These are phyloP conservation scores for Boletus vinaceobasis DNA, from an alignment of 768 basidiomycete genomes.

Conservation along the genomic window DNA sequence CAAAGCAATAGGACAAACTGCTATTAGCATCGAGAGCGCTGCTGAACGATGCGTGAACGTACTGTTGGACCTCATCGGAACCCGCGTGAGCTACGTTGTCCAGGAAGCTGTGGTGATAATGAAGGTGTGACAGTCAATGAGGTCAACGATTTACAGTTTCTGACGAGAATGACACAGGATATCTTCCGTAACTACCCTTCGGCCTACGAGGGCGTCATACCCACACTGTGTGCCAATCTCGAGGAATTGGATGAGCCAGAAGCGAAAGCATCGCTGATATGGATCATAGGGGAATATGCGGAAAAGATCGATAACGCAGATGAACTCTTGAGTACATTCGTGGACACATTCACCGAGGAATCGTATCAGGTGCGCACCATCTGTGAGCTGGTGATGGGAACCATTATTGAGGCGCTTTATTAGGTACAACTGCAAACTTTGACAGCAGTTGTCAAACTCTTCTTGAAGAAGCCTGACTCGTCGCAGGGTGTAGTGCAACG, in stretches of 20 bases:
- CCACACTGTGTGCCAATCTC: slow-evolving; percentile 88
- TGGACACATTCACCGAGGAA: slow-evolving; percentile 92
- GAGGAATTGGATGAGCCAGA: slow-evolving; percentile 98
- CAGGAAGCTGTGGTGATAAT: slow-evolving; percentile 98
- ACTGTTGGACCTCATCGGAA: slow-evolving; percentile 86
- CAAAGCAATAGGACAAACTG: slow-evolving; percentile 93
- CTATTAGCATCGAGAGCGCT: slow-evolving; percentile 89
- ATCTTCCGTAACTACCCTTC: slow-evolving; percentile 98
- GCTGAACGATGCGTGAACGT: slow-evolving; percentile 96
- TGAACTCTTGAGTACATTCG: slow-evolving; percentile 84
- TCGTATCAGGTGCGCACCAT: slow-evolving; percentile 66
- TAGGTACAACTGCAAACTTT: slow-evolving; percentile 78
- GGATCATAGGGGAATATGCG: slow-evolving; percentile 99
- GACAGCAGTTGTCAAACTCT: slow-evolving; percentile 95
- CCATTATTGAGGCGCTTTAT: background rate
- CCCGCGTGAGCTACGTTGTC: slow-evolving; percentile 94
- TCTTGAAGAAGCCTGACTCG: slow-evolving; percentile 90
- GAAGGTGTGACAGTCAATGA: slow-evolving; percentile 59
- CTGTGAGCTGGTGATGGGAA: background rate
- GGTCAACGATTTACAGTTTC: background rate
- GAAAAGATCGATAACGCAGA: slow-evolving; percentile 97
- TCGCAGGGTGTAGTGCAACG: slow-evolving; percentile 90
- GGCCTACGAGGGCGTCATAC: slow-evolving; percentile 96
- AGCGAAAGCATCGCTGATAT: slow-evolving; percentile 95
- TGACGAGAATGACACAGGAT: slow-evolving; percentile 51